Evolutionary conservation across 345 rosid genomes (phyloP), one percentile per base, ranked within the genome.

Genomic region (Pistacia vera): DNA sequence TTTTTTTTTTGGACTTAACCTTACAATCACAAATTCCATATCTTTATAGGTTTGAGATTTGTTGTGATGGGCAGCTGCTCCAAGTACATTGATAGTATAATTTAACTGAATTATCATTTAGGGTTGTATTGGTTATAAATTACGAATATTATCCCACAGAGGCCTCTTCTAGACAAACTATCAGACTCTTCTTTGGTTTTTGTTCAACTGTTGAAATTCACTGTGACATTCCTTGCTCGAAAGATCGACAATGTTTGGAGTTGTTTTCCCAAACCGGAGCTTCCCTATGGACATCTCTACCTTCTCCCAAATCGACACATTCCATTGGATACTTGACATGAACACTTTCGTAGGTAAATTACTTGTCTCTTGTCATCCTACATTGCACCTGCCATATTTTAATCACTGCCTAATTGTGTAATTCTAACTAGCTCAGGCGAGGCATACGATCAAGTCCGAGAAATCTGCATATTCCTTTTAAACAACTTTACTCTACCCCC

Each of bases 291-390:
- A 93, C 79, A 92, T 92, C 68, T 93, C 99, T 73, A 77, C 92
- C 52, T 96, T 96, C 82, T 49, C 89, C 73, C 99, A 96, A 83
- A 92, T 96, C 84, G 98, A 91, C 76, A 92, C 97, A 30, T 85
- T 88, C 80, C 97, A 96, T 66, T 96, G 98, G 99, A 77, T 96
- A 28, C 99, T 96, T 73, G 98, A 96, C 88, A 96, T 93, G 98
- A 96, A 92, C 86, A 86, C 89, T 63, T 93, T 96, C 83, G 99
- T 95, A 30, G 98, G 97, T 90, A 83, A 55, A 5, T 13, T 41
- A 36, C 30, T 22, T 18, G 12, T 73, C 66, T 56, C 4, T 35
- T 63, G 51, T 77, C 36, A 35, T n/a, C 62, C 28, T 75, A 22
- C 55, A 56, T 52, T 33, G 9, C 56, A 44, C 51, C 41, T 58